Evolutionary conservation across 164 flowering plant species (phyloP).

Genomic region (Akebia trifoliata): DNA sequence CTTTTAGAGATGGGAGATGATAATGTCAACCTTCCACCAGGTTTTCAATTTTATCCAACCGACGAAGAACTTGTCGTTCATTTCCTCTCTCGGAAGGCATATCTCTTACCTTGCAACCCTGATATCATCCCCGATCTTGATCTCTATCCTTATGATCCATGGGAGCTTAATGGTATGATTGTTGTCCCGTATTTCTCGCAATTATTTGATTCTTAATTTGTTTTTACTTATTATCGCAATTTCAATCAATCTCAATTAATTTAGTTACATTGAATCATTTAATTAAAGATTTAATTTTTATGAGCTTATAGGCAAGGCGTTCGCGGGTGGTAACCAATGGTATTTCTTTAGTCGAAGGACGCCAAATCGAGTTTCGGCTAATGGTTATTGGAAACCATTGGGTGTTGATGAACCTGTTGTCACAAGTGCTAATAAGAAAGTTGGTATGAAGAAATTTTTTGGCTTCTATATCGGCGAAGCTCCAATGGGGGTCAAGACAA

Average conservation of each 20-base stretch:
- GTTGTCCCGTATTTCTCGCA: too few relatives aligned
- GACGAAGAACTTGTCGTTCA: conserved; percentile 87
- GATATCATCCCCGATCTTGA: conserved; percentile 81
- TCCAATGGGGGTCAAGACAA: conserved; percentile 38
- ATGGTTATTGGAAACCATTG: conserved; percentile 65
- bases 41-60: conserved; percentile 69
- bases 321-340: conserved; percentile 69
- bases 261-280: too few relatives aligned
- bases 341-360: conserved; percentile 68
- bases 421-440: conserved; percentile 24
- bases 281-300: too few relatives aligned
- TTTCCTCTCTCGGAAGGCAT: conserved; percentile 67
- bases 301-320: conserved; percentile 54
- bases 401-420: conserved; percentile 53
- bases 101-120: conserved; percentile 60
- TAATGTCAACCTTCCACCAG: conserved; percentile 60
- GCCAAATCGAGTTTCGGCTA: conserved; percentile 37
- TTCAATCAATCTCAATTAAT: too few relatives aligned
- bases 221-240: not conserved
- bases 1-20: too few relatives aligned
- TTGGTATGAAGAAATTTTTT: conserved; percentile 45
- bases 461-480: conserved; percentile 41
- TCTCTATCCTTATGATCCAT: conserved; percentile 71
- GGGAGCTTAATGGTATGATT: conserved; percentile 72
- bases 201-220: not conserved